Conservation (phyloP, 495 filamentous ascomycete genomes). For the Aspergillus ostianus region DNA sequence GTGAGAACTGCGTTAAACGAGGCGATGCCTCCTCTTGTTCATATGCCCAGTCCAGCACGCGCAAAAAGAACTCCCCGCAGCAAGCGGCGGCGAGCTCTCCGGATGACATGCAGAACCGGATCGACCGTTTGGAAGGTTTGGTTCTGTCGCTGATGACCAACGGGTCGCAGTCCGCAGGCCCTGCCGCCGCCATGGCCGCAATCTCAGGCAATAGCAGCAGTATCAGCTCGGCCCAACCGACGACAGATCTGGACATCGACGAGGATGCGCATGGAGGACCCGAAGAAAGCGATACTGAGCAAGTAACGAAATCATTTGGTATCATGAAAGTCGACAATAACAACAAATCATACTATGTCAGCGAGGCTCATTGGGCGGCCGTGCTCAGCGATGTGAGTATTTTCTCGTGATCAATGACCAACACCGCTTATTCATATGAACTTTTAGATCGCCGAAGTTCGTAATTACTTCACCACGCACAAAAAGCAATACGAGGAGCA, state of each 20-base stretch:
- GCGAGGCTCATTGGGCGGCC: conserved; percentile 86
- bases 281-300: conserved; percentile 83
- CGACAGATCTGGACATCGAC: conserved; percentile 57
- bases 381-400: conserved; percentile 72
- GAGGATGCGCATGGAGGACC: conserved; percentile 49
- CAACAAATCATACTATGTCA: conserved; percentile 81
- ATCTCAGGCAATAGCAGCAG: conserved; percentile 62
- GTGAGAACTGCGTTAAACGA: conserved; percentile 93
- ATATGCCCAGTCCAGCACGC: conserved; percentile 76
- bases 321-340: conserved; percentile 84
- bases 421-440: conserved; percentile 15
- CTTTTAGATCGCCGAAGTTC: conserved; percentile 81
- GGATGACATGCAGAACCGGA: conserved; percentile 99
- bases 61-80: conserved; percentile 71
- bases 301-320: conserved; percentile 80
- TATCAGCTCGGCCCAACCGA: conserved; percentile 43
- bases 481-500: conserved; percentile 69
- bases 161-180: conserved; percentile 64
- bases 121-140: conserved; percentile 92
- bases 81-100: conserved; percentile 59
- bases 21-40: conserved; percentile 81
- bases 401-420: conserved; percentile 8
- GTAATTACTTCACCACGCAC: conserved; percentile 76
- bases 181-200: conserved; percentile 60
- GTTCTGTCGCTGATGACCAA: conserved; percentile 96